Evolutionary conservation across 2,329 filamentous ascomycete genomes (phyloP).

Genomic region (Hypoxylon sp.): DNA sequence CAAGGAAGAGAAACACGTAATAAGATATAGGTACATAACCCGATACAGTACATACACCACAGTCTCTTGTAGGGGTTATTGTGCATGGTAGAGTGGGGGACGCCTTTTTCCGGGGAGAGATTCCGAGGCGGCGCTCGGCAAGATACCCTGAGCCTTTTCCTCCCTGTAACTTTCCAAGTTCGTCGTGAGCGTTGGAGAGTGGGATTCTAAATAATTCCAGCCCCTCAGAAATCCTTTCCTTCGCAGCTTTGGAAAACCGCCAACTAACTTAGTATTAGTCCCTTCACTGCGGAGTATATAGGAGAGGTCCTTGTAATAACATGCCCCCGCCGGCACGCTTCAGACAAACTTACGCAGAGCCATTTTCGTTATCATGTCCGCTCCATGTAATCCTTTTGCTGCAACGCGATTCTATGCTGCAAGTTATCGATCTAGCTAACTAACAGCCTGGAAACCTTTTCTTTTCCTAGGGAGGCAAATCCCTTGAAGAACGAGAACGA

Average conservation of each 20-base stretch:
- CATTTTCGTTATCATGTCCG: conserved; percentile 30
- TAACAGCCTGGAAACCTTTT: conserved; percentile 34
- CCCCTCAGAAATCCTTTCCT: conserved; percentile 20
- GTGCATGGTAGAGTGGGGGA: conserved; percentile 31
- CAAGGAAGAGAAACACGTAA: conserved; percentile 17
- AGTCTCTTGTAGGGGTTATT: conserved; percentile 10
- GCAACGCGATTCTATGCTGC: conserved; percentile 24
- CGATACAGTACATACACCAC: conserved; percentile 7
- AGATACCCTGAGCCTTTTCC: conserved; percentile 20
- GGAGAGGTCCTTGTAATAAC: conserved; percentile 35
- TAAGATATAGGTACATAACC: conserved; percentile 22
- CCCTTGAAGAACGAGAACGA: not conserved
- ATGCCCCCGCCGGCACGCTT: conserved; percentile 26
- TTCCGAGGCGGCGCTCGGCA: conserved; percentile 37
- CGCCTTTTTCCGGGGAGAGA: conserved; percentile 37
- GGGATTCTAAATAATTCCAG: conserved; percentile 33
- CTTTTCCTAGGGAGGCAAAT: conserved; percentile 20
- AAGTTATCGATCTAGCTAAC: conserved; percentile 21
- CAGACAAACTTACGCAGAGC: conserved; percentile 27
- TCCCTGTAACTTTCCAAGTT: conserved; percentile 33
- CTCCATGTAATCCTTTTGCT: conserved; percentile 23
- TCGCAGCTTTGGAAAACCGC: conserved; percentile 20
- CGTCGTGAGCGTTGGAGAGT: conserved; percentile 22
- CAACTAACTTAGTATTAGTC: conserved; percentile 37
- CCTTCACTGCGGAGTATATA: conserved; percentile 21